Conservation (phyloP, 805 yeast species). For the Kregervanrija fluxuum region DNA sequence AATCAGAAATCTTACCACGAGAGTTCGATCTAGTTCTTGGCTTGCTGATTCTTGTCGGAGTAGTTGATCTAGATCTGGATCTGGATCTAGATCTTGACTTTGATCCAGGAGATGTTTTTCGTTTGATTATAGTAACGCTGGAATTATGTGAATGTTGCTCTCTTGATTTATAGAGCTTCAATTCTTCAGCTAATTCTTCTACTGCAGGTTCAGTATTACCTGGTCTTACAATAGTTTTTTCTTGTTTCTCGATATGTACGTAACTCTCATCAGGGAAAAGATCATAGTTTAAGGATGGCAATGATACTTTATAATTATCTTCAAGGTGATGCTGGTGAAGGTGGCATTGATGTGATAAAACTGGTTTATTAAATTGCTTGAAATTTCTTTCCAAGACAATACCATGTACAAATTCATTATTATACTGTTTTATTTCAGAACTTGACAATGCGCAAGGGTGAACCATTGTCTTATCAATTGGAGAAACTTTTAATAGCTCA, state of each 20-base stretch:
- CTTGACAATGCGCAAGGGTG: conserved; percentile 13
- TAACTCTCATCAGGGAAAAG: conserved; percentile 1
- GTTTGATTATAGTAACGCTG: conserved; percentile 7
- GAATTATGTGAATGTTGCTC: conserved; percentile 3
- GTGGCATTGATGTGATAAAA: neutral
- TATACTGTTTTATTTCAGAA: conserved; percentile 5
- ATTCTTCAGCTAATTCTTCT: neutral
- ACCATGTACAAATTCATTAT: conserved; percentile 4
- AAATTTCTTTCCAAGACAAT: conserved; percentile 6
- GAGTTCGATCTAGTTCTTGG: conserved; percentile 2
- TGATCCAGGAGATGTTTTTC: conserved; percentile 5
- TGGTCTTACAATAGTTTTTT: no score
- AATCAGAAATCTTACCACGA: conserved; percentile 2
- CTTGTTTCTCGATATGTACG: neutral
- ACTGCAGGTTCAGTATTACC: neutral
- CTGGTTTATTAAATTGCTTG: conserved; percentile 3
- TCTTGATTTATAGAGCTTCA: conserved; percentile 6
- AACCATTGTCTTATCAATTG: conserved; percentile 14
- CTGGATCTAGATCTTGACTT: conserved; percentile 1
- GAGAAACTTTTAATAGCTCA: conserved; percentile 9
- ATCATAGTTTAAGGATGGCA: neutral
- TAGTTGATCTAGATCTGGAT: neutral
- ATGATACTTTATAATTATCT: no score
- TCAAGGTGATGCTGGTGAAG: no score
- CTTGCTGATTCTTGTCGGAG: neutral